phyloP scores from a whole-genome alignment of 2,329 filamentous ascomycete species.

The Cladosporium phlei region DNA sequence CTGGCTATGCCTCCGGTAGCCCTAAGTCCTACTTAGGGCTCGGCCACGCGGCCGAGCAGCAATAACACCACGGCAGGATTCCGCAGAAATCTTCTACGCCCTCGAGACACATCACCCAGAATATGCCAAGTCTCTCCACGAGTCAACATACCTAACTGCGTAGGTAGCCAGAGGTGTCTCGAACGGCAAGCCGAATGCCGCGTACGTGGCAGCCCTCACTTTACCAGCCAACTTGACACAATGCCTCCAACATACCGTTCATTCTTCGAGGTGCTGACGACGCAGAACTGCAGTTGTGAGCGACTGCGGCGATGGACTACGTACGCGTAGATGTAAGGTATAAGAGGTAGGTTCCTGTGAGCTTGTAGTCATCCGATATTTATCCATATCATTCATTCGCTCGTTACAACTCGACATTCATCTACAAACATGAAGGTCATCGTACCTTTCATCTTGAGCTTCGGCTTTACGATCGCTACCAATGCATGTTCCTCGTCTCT shows the following conservation, averaged over 20 bases:
- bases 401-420: background rate
- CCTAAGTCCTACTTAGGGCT: background rate
- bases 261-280: background rate
- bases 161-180: background rate
- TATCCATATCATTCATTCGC: background rate
- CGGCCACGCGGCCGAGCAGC: slow-evolving; percentile 4
- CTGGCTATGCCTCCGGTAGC: background rate
- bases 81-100: background rate
- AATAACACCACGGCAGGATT: background rate
- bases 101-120: background rate
- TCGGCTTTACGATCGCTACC: background rate
- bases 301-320: background rate
- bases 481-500: background rate
- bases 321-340: background rate
- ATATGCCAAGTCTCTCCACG: background rate
- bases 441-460: background rate
- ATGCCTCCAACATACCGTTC: background rate
- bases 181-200: background rate
- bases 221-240: background rate
- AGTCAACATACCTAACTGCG: too few relatives aligned
- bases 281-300: background rate
- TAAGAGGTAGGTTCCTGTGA: background rate
- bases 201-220: background rate
- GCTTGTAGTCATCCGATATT: too few relatives aligned
- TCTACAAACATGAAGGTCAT: background rate